Evolutionary conservation across 1,139 yeast genomes (phyloP).

Genomic region (Nakaseomyces sp.): DNA sequence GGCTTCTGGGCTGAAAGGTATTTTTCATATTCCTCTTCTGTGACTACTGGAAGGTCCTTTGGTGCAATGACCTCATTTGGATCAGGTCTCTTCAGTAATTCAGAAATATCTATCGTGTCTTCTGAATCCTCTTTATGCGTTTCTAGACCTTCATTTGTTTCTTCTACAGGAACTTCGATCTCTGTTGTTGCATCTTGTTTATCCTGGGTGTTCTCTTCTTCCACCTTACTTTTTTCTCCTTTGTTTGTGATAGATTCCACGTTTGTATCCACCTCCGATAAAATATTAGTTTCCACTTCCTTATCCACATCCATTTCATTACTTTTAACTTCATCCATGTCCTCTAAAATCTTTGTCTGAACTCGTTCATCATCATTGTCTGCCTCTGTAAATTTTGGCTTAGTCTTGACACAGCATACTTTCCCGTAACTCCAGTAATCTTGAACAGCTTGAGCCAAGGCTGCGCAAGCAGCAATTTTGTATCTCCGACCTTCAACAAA

Average conservation of each 20-base stretch:
- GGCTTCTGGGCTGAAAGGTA: slow-evolving; percentile 4
- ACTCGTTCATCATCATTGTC: neutral
- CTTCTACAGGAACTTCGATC: slow-evolving; percentile 18
- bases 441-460: slow-evolving; percentile 59
- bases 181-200: no score
- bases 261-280: no score
- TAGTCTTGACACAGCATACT: slow-evolving; percentile 47
- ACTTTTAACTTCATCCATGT: neutral
- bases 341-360: neutral
- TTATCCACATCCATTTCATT: slow-evolving; percentile 3
- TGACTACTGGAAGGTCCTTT: slow-evolving; percentile 26
- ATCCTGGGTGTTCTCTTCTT: neutral
- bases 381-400: slow-evolving; percentile 7
- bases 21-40: slow-evolving; percentile 25
- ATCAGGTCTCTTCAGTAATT: slow-evolving; percentile 30
- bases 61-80: slow-evolving; percentile 30
- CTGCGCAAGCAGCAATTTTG: slow-evolving; percentile 60
- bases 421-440: slow-evolving; percentile 78
- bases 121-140: slow-evolving; percentile 10
- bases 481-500: slow-evolving; percentile 62
- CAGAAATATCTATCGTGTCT: slow-evolving; percentile 28
- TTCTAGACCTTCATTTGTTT: neutral
- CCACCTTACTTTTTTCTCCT: slow-evolving; percentile 5
- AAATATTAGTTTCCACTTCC: no score
- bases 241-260: no score